phyloP scores from a whole-genome alignment of 148 eudicot species.

The Silene latifolia region DNA sequence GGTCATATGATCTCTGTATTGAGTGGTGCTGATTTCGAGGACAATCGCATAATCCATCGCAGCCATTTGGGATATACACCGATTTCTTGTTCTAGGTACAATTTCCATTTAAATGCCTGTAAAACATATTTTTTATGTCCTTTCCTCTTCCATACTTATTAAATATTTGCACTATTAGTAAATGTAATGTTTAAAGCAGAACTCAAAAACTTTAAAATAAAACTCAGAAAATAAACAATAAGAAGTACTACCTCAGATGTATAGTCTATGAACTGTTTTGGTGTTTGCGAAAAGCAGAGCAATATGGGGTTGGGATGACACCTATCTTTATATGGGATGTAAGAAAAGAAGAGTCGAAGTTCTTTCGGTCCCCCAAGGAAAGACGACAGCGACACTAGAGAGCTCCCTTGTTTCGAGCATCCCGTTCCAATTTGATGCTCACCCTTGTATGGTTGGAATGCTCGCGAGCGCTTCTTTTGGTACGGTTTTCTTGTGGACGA shows the following conservation, averaged over 20 bases:
- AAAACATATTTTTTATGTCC: background rate
- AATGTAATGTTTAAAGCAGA: too few relatives aligned
- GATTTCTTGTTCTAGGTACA: background rate
- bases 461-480: constrained; percentile 76
- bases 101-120: background rate
- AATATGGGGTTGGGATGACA: constrained; percentile 50
- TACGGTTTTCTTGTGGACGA: constrained; percentile 65
- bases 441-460: constrained; percentile 58
- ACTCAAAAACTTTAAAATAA: too few relatives aligned
- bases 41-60: background rate
- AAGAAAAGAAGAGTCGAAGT: constrained; percentile 64
- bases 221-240: too few relatives aligned
- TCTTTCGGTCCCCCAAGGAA: constrained; percentile 39
- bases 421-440: constrained; percentile 65
- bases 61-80: too few relatives aligned
- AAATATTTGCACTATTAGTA: too few relatives aligned
- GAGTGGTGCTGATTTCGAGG: background rate
- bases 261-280: too few relatives aligned
- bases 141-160: too few relatives aligned
- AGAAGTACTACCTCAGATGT: too few relatives aligned
- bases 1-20: background rate
- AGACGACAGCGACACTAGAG: background rate
- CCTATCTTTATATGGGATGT: constrained; percentile 45
- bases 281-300: constrained; percentile 41
- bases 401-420: constrained; percentile 45